Evolutionary conservation across 2,329 filamentous ascomycete genomes (phyloP).

Genomic region (Paecilomyces variotii): DNA sequence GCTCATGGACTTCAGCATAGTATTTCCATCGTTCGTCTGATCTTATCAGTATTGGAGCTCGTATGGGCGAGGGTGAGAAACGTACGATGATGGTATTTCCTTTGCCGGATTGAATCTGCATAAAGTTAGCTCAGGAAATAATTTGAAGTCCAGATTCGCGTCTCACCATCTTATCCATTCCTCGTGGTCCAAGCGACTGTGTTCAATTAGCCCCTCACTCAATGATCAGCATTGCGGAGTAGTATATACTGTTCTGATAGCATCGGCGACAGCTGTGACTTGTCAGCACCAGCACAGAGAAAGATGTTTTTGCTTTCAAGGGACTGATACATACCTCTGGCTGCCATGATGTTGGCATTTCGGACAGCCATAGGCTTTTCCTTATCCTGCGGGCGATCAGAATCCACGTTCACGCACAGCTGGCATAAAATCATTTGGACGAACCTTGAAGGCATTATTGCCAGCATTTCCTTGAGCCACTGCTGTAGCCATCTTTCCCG

Average conservation of each 20-base stretch:
- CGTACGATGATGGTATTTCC: conserved; percentile 86
- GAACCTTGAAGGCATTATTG: conserved; percentile 61
- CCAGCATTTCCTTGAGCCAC: conserved; percentile 41
- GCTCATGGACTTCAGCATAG: conserved; percentile 97
- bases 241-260: conserved; percentile 68
- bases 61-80: conserved; percentile 8
- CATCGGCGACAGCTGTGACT: conserved; percentile 81
- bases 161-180: conserved; percentile 90
- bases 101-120: conserved; percentile 79
- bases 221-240: conserved; percentile 1
- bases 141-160: neutral
- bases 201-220: conserved; percentile 32
- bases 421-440: conserved; percentile 8
- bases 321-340: conserved; percentile 60
- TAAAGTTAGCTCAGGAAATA: conserved; percentile 14
- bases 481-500: conserved; percentile 43
- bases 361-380: conserved; percentile 98
- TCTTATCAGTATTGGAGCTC: conserved; percentile 19
- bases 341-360: conserved; percentile 92
- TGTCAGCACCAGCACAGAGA: conserved; percentile 17
- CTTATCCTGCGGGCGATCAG: conserved; percentile 58
- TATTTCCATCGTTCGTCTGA: conserved; percentile 93
- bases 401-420: conserved; percentile 14
- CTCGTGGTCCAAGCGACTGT: conserved; percentile 80
- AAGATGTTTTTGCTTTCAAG: neutral